A percentile compares a stretch with the other conserved stretches of the same genome.
Conservation (phyloP, 208 protist species). For the Acanthamoeba lugdunensis region DNA sequence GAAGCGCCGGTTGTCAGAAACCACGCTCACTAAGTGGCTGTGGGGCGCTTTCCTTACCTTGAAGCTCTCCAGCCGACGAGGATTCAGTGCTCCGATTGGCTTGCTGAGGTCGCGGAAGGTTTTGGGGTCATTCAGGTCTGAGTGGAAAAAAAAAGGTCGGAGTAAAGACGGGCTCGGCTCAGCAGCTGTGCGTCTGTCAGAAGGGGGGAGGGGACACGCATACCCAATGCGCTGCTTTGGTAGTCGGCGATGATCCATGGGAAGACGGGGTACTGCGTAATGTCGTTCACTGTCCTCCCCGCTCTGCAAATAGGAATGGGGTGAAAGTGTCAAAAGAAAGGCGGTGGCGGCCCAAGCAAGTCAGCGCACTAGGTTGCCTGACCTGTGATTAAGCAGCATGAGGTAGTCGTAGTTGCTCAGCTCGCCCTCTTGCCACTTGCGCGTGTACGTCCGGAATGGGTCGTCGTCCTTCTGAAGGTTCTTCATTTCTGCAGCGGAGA, state of each 20-base stretch:
- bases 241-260: slow-evolving; percentile 94
- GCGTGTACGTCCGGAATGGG: background rate
- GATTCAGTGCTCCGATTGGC: slow-evolving; percentile 92
- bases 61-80: slow-evolving; percentile 86
- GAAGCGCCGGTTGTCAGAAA: background rate
- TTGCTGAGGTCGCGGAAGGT: slow-evolving; percentile 92
- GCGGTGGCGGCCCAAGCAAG: no score
- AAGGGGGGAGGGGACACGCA: background rate
- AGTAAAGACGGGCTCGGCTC: background rate
- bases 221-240: slow-evolving; percentile 82
- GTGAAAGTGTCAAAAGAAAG: no score
- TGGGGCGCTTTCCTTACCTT: slow-evolving; percentile 73
- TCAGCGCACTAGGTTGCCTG: no score
- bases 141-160: background rate
- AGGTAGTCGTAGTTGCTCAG: slow-evolving; percentile 94
- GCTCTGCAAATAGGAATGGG: slow-evolving; percentile 64
- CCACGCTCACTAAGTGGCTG: background rate
- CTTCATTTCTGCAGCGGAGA: slow-evolving; percentile 59
- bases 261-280: slow-evolving; percentile 92
- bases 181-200: background rate
- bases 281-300: slow-evolving; percentile 86
- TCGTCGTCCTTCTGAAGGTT: slow-evolving; percentile 30
- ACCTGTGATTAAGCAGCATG: slow-evolving; percentile 89
- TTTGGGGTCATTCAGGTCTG: slow-evolving; percentile 84
- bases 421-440: slow-evolving; percentile 78